Evolutionary conservation across 495 filamentous ascomycete genomes (phyloP), one percentile per base, ranked within the genome.

Genomic region (Podospora australis): DNA sequence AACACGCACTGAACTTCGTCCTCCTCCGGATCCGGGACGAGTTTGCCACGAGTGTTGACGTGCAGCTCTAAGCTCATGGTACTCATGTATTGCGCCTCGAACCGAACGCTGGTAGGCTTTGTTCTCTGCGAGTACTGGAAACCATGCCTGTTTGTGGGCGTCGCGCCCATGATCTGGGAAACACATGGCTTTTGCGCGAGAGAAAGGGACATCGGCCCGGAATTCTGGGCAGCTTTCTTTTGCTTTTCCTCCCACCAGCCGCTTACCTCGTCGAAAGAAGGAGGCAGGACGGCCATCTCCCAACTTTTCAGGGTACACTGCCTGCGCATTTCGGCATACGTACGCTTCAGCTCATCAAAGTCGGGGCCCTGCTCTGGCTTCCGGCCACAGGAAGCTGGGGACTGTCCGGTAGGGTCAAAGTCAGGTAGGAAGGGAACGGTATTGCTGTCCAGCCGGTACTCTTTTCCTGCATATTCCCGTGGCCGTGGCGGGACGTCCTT

Each of bases 31-130:
- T 97, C 85, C 6, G 94, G 88, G 20, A 86, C 75, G 22, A 96
- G 71, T 43, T 76, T 77, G 13, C 81, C 88, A 35, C 89, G 76
- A 5, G 86, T 95, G 61, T 95, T 96, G 47, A 94, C 85, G 63
- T 98, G 92, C n/a, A 97, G 63, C 60, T 98, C 92, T 5, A 98
- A 63, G 55, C 90, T 90, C 90, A 98, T 90, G 26, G 81, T 87
- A 65, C 87, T 95, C 90, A 97, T 97, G 62, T 95, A 90, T 53
- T 95, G 90, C 5, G 82, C 79, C 61, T 95, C 88, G 52, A 91
- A 86, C 54, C 86, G 78, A 29, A 92, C 84, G 58, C 81, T 89
- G 1, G 83, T 86, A 4, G 82, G 80, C 58, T 80, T 79, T 44
- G 73, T 67, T 55, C 84, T 87, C 59, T 92, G 90, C 1, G 89